These are phyloP conservation scores for Blastobotrys aristatus DNA, from an alignment of 1,139 yeast species.

Conservation along the genomic window DNA sequence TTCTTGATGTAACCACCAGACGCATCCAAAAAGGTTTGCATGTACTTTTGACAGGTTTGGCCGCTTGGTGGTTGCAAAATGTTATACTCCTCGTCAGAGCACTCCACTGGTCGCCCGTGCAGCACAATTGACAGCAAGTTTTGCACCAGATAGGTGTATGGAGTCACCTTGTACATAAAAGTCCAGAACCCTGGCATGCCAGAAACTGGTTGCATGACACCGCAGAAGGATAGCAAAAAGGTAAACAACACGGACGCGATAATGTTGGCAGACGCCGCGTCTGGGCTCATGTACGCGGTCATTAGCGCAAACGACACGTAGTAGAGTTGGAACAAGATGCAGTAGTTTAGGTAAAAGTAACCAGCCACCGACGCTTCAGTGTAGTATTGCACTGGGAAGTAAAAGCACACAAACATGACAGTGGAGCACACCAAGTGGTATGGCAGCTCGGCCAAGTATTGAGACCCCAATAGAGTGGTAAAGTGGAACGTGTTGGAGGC, in stretches of 20 bases:
- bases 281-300: conserved; percentile 43
- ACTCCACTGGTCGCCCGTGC: conserved; percentile 41
- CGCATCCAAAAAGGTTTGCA: conserved; percentile 36
- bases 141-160: conserved; percentile 52
- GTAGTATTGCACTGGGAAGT: conserved; percentile 42
- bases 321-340: conserved; percentile 43
- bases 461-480: conserved; percentile 42
- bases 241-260: conserved; percentile 46
- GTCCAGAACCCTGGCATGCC: conserved; percentile 54
- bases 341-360: conserved; percentile 42
- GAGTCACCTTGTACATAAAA: conserved; percentile 52
- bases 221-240: conserved; percentile 51
- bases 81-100: conserved; percentile 44
- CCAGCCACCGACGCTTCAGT: conserved; percentile 41
- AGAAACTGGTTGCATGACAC: conserved; percentile 47
- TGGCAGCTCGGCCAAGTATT: conserved; percentile 40
- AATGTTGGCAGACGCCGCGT: conserved; percentile 45
- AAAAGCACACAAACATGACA: conserved; percentile 31
- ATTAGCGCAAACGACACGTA: conserved; percentile 44
- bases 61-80: conserved; percentile 49
- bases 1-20: conserved; percentile 43
- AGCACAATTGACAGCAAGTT: conserved; percentile 43
- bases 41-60: conserved; percentile 42
- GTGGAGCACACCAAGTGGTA: conserved; percentile 36
- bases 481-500: conserved; percentile 58